phyloP scores from a whole-genome alignment of 2,329 filamentous ascomycete genomes.

The Arachnopeziza araneosa region DNA sequence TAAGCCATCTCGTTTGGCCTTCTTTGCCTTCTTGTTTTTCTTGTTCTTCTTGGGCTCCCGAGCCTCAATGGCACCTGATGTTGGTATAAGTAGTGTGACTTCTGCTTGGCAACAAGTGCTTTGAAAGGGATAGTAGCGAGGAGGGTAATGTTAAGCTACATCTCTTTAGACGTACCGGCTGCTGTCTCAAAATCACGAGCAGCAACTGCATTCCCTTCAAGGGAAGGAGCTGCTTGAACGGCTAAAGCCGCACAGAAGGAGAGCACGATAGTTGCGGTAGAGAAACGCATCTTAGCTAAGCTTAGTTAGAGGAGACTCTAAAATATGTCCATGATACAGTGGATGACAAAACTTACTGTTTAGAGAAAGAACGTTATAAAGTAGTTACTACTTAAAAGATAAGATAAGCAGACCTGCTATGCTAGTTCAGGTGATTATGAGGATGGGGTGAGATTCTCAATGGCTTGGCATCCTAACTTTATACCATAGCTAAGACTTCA shows the following conservation, averaged over 20 bases:
- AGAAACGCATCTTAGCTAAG: conserved; percentile 20
- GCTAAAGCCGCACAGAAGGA: conserved; percentile 22
- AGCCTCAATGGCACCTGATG: not conserved
- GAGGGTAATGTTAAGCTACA: not conserved
- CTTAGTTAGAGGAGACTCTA: not conserved
- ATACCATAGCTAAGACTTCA: not conserved
- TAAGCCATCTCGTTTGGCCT: not conserved
- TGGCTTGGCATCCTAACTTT: not conserved
- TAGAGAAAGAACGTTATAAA: not conserved
- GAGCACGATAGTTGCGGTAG: conserved; percentile 22
- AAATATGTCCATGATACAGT: not conserved
- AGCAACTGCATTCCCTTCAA: not conserved
- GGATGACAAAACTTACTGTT: conserved; percentile 16
- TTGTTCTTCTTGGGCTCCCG: not conserved
- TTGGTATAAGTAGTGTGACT: not conserved
- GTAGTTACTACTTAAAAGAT: not conserved
- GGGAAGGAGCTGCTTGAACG: conserved; percentile 18
- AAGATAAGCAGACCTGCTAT: not conserved
- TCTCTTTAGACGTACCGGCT: not conserved
- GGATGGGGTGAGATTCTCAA: not conserved
- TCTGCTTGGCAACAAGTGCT: not conserved
- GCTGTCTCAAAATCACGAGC: conserved; percentile 4
- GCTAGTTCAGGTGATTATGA: not conserved
- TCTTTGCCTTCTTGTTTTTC: not conserved
- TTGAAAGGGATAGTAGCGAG: not conserved